These are phyloP conservation scores for Trichosporon coremiiforme DNA, from an alignment of 1,284 basidiomycete species.

Conservation along the genomic window DNA sequence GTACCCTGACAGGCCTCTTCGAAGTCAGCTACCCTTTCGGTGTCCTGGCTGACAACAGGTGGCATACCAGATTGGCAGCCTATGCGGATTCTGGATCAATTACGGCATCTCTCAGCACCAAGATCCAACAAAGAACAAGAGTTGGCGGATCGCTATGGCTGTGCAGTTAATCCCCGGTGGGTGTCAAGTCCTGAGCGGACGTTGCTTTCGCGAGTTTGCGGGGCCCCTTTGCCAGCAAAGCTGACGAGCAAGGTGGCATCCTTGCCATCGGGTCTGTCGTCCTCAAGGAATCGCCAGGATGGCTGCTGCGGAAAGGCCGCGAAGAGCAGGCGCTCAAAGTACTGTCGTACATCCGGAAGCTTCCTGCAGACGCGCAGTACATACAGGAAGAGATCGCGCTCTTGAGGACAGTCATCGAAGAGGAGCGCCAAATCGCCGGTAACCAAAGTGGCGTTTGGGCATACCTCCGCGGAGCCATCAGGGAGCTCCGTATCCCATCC, in stretches of 20 bases:
- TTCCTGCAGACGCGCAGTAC: constrained; percentile 53
- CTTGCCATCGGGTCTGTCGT: constrained; percentile 58
- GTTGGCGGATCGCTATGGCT: constrained; percentile 61
- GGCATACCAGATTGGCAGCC: constrained; percentile 48
- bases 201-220: no score
- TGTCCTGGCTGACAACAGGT: no score
- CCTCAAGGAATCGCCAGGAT: constrained; percentile 61
- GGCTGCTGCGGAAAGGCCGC: constrained; percentile 59
- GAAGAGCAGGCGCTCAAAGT: constrained; percentile 56
- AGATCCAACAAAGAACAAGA: constrained; percentile 37
- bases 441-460: constrained; percentile 11
- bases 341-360: constrained; percentile 57
- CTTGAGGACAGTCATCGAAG: constrained; percentile 39
- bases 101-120: constrained; percentile 59
- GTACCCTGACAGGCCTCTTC: no score
- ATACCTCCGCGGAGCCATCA: constrained; percentile 17
- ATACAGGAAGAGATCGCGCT: constrained; percentile 54
- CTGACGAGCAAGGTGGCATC: constrained; percentile 42
- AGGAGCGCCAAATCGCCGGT: constrained; percentile 37
- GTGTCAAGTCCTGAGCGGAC: no score
- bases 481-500: constrained; percentile 12
- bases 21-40: no score
- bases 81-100: constrained; percentile 59
- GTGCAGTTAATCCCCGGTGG: constrained; percentile 64
- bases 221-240: no score